Evolutionary conservation across 2,329 filamentous ascomycete species (phyloP).

Genomic region (Kalmusia sp.): DNA sequence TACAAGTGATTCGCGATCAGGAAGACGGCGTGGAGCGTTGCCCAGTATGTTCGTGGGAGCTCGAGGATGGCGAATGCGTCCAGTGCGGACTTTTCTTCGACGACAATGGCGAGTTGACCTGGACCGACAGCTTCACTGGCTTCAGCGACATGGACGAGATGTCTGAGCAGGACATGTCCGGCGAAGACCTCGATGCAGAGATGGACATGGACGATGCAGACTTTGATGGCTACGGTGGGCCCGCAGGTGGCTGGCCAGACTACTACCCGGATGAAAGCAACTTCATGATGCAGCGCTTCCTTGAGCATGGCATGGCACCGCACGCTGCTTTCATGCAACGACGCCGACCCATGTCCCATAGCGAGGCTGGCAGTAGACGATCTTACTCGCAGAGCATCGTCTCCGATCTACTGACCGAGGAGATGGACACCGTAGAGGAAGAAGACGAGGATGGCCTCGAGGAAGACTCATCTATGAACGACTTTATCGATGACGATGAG

Average conservation of each 20-base stretch:
- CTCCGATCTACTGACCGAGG: conserved; percentile 48
- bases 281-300: conserved; percentile 44
- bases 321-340: conserved; percentile 29
- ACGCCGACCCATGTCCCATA: conserved; percentile 48
- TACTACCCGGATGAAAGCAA: conserved; percentile 37
- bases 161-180: conserved; percentile 44
- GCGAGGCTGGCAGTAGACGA: conserved; percentile 49
- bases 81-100: conserved; percentile 62
- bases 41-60: conserved; percentile 67
- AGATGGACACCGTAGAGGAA: conserved; percentile 52
- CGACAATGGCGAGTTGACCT: conserved; percentile 51
- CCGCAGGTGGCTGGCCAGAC: conserved; percentile 38
- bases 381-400: conserved; percentile 50
- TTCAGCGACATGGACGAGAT: conserved; percentile 56
- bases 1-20: conserved; percentile 59
- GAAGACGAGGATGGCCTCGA: conserved; percentile 50
- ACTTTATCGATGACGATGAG: conserved; percentile 49
- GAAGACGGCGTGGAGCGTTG: conserved; percentile 69
- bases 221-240: conserved; percentile 41
- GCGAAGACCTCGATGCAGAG: conserved; percentile 51
- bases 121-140: conserved; percentile 47
- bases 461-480: conserved; percentile 51
- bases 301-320: conserved; percentile 35
- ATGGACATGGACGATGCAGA: conserved; percentile 51
- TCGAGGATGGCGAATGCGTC: conserved; percentile 66